A percentile compares a stretch with the other conserved stretches of the same genome.
These are phyloP conservation scores for Hyphopichia burtonii DNA, from an alignment of 1,139 yeast species.

Conservation along the genomic window DNA sequence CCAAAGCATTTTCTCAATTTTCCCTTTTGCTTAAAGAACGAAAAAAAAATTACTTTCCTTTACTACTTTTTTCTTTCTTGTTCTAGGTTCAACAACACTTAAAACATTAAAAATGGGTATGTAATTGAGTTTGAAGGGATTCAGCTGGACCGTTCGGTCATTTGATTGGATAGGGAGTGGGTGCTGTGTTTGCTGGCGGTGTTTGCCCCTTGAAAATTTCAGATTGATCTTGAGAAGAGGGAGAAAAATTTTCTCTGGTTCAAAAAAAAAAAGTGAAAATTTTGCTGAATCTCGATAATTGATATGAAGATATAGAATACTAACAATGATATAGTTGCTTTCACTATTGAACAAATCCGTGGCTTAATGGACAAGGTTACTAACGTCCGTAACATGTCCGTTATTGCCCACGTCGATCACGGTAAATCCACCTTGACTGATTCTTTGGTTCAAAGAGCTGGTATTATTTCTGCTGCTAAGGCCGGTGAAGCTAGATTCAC, in stretches of 20 bases:
- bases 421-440: constrained; percentile 99
- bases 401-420: constrained; percentile 99
- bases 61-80: constrained; percentile 14
- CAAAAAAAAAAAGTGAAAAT: no score
- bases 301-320: background rate
- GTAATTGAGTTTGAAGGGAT: constrained; percentile 13
- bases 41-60: constrained; percentile 16
- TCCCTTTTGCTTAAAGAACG: background rate
- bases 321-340: constrained; percentile 50
- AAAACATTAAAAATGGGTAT: constrained; percentile 40
- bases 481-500: constrained; percentile 99
- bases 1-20: background rate
- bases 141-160: background rate
- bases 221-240: background rate
- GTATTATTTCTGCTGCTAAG: constrained; percentile 99
- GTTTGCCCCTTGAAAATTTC: no score
- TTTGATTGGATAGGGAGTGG: no score
- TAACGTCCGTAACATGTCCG: constrained; percentile 99
- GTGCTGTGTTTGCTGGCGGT: no score
- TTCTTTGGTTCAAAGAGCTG: constrained; percentile 98
- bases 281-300: background rate
- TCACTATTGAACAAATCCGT: constrained; percentile 93
- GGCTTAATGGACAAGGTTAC: constrained; percentile 99
- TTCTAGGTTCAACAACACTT: constrained; percentile 19
- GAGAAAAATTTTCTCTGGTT: background rate